Percentiles rank a stretch among this genome's conserved stretches.
Evolutionary conservation across 768 basidiomycete genomes (phyloP).

Genomic region (Naganishia randhawae): DNA sequence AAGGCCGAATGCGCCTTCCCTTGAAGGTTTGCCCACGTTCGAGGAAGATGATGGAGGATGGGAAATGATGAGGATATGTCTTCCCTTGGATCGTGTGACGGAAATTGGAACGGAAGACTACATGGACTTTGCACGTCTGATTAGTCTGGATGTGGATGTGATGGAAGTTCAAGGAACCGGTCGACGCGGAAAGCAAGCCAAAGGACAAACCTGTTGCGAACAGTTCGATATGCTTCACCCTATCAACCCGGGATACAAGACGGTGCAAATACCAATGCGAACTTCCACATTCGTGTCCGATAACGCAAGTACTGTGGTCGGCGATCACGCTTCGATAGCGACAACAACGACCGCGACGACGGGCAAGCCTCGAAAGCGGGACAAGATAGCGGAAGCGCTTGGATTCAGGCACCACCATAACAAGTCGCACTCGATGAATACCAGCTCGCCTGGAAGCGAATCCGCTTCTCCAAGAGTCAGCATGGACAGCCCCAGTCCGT

Average conservation of each 20-base stretch:
- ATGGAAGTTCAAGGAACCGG: conserved; percentile 14
- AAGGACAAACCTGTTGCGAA: not conserved
- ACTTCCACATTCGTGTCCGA: not conserved
- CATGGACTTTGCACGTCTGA: conserved; percentile 45
- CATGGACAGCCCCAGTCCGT: conserved; percentile 4
- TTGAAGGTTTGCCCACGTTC: conserved; percentile 8
- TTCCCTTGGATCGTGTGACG: conserved; percentile 46
- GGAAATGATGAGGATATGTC: conserved; percentile 45
- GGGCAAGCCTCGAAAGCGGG: conserved; percentile 18
- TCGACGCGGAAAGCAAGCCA: not conserved
- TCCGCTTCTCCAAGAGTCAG: not conserved
- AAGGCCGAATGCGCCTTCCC: conserved; percentile 24
- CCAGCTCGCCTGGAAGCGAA: not conserved
- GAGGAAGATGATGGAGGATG: conserved; percentile 39
- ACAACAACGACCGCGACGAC: conserved; percentile 3
- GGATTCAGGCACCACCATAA: conserved; percentile 8
- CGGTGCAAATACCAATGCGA: not conserved
- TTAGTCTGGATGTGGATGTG: conserved; percentile 42
- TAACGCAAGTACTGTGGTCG: not conserved
- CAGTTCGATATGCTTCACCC: conserved; percentile 12
- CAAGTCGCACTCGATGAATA: conserved; percentile 17
- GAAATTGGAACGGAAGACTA: conserved; percentile 43
- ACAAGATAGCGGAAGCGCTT: conserved; percentile 7
- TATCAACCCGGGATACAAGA: conserved; percentile 20
- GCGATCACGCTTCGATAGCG: not conserved